Base-by-base conservation (phyloP, 768 basidiomycete genomes). In the Harrya chromipes region DNA sequence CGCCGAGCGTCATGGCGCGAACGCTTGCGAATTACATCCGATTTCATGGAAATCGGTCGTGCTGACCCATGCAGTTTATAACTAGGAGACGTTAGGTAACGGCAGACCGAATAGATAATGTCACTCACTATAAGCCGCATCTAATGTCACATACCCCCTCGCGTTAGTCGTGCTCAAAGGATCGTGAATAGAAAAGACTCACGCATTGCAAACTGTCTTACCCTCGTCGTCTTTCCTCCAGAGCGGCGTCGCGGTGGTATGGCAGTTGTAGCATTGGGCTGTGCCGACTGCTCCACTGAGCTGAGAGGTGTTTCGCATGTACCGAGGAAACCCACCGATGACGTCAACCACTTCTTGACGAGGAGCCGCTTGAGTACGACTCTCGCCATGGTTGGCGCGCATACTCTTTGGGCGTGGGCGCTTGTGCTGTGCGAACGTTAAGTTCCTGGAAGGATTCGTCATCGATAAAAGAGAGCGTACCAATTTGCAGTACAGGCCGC, bases 151-250 rank as follows among this genome's bases (percentile, higher is more conserved):
- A 42, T 11, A 35, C 21, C 46, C 41, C 46, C 36, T 27, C 51
- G 39, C 31, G 43, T 55, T 31, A 56, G 64, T 47, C 21, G 49
- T 43, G 31, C 52, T 31, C 47, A 42, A 46, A n/a, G 39, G 46
- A 50, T 27, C n/a, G 35, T 23, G 12, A 9, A 43, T 14, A n/a
- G n/a, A 6, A n/a, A 43, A 38, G n/a, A 81, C 85, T 68, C 66
- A 91, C 85, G 90, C 90, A 60, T 92, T 92, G 73, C 90, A 92
- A 35, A 92, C 87, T 0, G 90, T 92, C 74, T 89, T 89, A 47
- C 90, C 90, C 69, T 91, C 90, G 58, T 91, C 89, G 58, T 92
- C 90, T 69, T 92, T 92, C 54, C 90, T 79, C 90, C 90, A 92
- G 35, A 92, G 79, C 12, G 90, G 90, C 6, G 90, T 91, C 13